These are phyloP conservation scores for Gliomastix tumulicola DNA, from an alignment of 2,329 filamentous ascomycete species.

Conservation along the genomic window DNA sequence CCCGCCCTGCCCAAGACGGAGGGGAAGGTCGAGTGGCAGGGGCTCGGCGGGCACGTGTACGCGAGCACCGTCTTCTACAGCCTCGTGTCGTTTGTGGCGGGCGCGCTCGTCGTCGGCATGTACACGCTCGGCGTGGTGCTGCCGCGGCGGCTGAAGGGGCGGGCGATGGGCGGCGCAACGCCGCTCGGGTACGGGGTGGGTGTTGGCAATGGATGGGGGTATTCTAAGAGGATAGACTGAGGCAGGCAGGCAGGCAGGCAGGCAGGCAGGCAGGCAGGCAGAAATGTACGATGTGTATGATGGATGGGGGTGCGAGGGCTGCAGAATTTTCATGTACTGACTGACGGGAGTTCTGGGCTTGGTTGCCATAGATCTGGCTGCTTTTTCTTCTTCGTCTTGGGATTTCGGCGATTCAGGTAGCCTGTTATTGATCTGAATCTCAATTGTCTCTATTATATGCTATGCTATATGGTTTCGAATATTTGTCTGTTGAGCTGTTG, in stretches of 20 bases:
- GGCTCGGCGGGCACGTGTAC: slow-evolving; percentile 57
- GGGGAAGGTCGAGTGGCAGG: slow-evolving; percentile 57
- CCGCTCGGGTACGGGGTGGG: slow-evolving; percentile 48
- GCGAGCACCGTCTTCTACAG: slow-evolving; percentile 58
- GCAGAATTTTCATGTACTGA: too few relatives aligned
- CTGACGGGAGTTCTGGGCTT: too few relatives aligned
- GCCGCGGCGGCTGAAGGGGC: slow-evolving; percentile 42
- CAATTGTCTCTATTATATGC: too few relatives aligned
- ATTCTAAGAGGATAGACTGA: slow-evolving; percentile 45
- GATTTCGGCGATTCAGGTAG: too few relatives aligned
- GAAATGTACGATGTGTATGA: too few relatives aligned
- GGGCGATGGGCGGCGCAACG: slow-evolving; percentile 48
- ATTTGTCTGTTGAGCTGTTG: too few relatives aligned
- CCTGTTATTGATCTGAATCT: too few relatives aligned
- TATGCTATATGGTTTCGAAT: too few relatives aligned
- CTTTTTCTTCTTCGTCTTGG: too few relatives aligned
- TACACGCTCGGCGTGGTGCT: slow-evolving; percentile 57
- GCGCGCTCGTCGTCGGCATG: slow-evolving; percentile 43
- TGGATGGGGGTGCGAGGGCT: too few relatives aligned
- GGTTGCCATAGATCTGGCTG: too few relatives aligned
- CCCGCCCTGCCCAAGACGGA: slow-evolving; percentile 63
- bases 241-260: slow-evolving; percentile 1
- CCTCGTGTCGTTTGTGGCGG: slow-evolving; percentile 51
- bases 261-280: background rate
- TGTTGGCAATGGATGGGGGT: slow-evolving; percentile 54